Conservation (phyloP, 2,329 filamentous ascomycete species). For the Volutella citrinella region DNA sequence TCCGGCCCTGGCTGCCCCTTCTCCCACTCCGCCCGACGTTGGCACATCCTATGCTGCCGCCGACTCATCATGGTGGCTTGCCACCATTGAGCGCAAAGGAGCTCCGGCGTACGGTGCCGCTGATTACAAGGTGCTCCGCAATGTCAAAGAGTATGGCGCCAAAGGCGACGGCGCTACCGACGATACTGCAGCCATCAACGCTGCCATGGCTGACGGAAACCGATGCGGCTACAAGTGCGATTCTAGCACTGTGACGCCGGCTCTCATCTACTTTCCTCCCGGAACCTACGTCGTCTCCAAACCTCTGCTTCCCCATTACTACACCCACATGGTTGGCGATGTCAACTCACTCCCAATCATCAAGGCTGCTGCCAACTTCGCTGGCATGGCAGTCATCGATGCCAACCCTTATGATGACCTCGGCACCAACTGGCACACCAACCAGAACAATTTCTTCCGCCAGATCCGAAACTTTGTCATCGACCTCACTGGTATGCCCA, state of each 20-base stretch:
- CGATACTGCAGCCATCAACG: conserved; percentile 86
- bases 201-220: conserved; percentile 70
- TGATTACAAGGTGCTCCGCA: conserved; percentile 71
- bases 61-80: conserved; percentile 66
- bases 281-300: conserved; percentile 80
- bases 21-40: conserved; percentile 16
- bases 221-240: conserved; percentile 82
- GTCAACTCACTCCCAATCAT: conserved; percentile 68
- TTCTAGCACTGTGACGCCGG: conserved; percentile 78
- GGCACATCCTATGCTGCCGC: conserved; percentile 17
- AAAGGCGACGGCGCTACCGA: conserved; percentile 68
- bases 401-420: conserved; percentile 74
- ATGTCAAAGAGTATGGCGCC: conserved; percentile 74
- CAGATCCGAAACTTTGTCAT: conserved; percentile 80
- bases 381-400: conserved; percentile 86
- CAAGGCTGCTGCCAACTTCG: conserved; percentile 69
- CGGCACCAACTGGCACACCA: conserved; percentile 73
- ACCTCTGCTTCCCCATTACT: conserved; percentile 84
- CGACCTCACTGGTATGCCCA: conserved; percentile 66
- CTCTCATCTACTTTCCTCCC: conserved; percentile 86
- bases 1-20: conserved; percentile 31
- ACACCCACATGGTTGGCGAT: conserved; percentile 90
- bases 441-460: conserved; percentile 83
- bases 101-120: conserved; percentile 53
- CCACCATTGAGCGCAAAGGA: conserved; percentile 67